phyloP scores from a whole-genome alignment of 257 asterid species.

The Handroanthus guayacan region DNA sequence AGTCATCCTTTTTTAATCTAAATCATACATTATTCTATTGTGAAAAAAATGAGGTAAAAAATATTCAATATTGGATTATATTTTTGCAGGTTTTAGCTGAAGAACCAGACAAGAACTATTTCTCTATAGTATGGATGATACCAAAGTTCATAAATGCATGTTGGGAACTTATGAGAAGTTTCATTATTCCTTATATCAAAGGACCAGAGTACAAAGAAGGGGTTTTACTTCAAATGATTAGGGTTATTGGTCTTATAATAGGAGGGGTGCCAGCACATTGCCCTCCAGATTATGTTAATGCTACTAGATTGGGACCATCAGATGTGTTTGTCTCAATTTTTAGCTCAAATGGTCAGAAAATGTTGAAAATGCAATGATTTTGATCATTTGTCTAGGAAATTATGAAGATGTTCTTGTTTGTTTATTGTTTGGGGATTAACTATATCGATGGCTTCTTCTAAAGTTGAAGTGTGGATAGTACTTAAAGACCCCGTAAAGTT shows the following conservation, averaged over 20 bases:
- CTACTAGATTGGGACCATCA: conserved; percentile 50
- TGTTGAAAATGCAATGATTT: conserved; percentile 30
- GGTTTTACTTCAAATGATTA: conserved; percentile 39
- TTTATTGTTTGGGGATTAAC: too few species aligned
- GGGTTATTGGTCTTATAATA: conserved; percentile 49
- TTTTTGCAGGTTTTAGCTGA: conserved; percentile 50
- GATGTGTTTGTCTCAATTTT: conserved; percentile 27
- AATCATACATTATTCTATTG: too few species aligned
- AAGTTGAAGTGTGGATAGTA: too few species aligned
- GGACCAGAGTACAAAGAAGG: conserved; percentile 52
- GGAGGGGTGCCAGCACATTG: conserved; percentile 61
- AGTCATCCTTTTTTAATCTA: too few species aligned
- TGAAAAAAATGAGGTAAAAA: too few species aligned
- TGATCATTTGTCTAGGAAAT: not conserved
- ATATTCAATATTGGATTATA: not conserved
- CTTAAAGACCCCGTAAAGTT: too few species aligned
- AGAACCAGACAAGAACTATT: conserved; percentile 67
- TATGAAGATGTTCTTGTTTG: too few species aligned
- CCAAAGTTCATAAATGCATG: conserved; percentile 50
- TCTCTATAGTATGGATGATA: conserved; percentile 45
- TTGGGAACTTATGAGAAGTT: conserved; percentile 59
- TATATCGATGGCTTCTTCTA: too few species aligned
- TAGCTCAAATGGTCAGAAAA: conserved; percentile 15
- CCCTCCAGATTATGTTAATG: conserved; percentile 60
- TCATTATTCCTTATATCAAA: conserved; percentile 34